Evolutionary conservation across 2,329 filamentous ascomycete species (phyloP), one percentile per base, ranked within the genome.

Genomic region (Amphichorda felina): DNA sequence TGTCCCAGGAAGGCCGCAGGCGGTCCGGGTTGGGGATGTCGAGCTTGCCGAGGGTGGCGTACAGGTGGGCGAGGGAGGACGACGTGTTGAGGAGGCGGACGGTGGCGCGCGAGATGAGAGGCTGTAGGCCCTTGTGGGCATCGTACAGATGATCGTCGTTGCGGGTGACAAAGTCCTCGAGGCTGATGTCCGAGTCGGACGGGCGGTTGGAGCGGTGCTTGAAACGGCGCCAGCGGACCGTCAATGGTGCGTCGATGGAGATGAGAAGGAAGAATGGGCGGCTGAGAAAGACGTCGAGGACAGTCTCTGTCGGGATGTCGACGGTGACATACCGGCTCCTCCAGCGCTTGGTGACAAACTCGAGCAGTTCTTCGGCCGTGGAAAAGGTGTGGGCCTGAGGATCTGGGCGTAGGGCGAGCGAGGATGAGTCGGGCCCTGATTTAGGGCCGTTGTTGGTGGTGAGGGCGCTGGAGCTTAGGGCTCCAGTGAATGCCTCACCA

Each of bases 201-300:
- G 10, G 42, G 33, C 24, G 38, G 44, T 35, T 48, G 42, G 34
- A 21, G 19, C 54, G 49, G 17, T 51, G 39, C 42, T 30, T 75
- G 63, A 82, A 87, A 31, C 91, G 80, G 47, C 72, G 69, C 83
- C 85, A 95, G 35, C 91, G 81, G 30, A 89, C 66, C 34, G 74
- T 82, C 31, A 95, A 70, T 2, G 91, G 91, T 4, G 88, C 89
- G 57, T 96, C 89, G 33, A 96, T 78, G 54, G 85, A 89, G 50
- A 98, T 67, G 24, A 96, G 74, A 34, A 98, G 71, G 66, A 96
- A 96, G 64, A 94, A 95, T 1, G 91, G 91, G 7, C 91, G 75
- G 15, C 79, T 71, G 40, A 79, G 63, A 34, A 95, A 75, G 17
- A 77, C 69, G 47, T 95, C 84, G 4, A 94, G 71, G 7, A 80